phyloP scores from a whole-genome alignment of 495 filamentous ascomycete species.

The Penicillium lividum region DNA sequence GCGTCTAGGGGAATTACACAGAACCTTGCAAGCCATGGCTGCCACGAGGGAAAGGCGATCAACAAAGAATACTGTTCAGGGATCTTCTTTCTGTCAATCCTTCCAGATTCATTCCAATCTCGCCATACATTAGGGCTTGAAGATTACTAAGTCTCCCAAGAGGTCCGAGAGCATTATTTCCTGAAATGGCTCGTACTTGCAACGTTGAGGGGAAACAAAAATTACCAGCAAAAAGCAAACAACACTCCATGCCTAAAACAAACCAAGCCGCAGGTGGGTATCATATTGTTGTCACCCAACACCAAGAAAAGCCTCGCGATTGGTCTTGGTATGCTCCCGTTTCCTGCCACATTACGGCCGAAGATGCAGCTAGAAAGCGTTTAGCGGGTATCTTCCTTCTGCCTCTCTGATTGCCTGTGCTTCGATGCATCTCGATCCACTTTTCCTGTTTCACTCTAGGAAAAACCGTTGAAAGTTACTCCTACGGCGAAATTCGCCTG shows the following conservation, averaged over 20 bases:
- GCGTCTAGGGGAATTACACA: not conserved
- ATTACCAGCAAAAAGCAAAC: not conserved
- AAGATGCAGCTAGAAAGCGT: constrained; percentile 5
- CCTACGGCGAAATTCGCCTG: not conserved
- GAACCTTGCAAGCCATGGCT: not conserved
- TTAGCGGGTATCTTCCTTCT: constrained; percentile 12
- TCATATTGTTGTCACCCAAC: constrained; percentile 7
- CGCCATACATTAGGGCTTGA: not conserved
- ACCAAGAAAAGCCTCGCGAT: constrained; percentile 2
- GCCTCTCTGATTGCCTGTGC: constrained; percentile 12
- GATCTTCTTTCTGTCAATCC: not conserved
- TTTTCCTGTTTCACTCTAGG: not conserved
- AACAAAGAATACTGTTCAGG: not conserved
- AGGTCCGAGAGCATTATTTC: not conserved
- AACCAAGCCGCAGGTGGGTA: not conserved
- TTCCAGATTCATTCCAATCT: not conserved
- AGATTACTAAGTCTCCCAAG: not conserved
- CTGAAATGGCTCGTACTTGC: not conserved
- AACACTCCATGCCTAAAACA: constrained; percentile 1
- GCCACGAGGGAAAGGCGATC: not conserved
- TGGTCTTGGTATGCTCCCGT: constrained; percentile 2
- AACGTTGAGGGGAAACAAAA: not conserved
- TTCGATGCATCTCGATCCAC: constrained; percentile 3
- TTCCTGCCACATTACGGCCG: constrained; percentile 1
- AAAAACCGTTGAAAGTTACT: not conserved